Evolutionary conservation across 208 protist species (phyloP).

Genomic region (Acanthamoeba polyphaga): DNA sequence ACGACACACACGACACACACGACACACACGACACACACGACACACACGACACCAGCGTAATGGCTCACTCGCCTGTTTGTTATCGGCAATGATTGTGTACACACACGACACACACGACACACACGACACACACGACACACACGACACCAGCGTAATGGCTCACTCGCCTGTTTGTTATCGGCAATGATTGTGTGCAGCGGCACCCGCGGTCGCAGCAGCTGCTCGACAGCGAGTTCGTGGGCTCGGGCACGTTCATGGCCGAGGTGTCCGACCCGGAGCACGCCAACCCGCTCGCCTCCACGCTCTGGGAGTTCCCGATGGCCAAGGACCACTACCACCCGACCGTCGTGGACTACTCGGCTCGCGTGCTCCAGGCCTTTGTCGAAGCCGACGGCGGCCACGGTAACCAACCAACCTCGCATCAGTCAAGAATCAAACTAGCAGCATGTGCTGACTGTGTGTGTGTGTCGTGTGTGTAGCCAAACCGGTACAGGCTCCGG

Average conservation of each 20-base stretch:
- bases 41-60: too few relatives aligned
- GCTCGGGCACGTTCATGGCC: constrained; percentile 75
- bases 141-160: too few relatives aligned
- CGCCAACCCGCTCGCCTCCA: constrained; percentile 81
- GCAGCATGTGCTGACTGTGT: too few relatives aligned
- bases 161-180: neutral
- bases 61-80: too few relatives aligned
- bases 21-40: too few relatives aligned
- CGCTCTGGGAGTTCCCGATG: constrained; percentile 80
- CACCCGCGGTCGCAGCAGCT: constrained; percentile 73
- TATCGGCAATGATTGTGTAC: too few relatives aligned
- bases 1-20: too few relatives aligned
- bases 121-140: too few relatives aligned
- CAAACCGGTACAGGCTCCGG: neutral
- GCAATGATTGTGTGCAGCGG: neutral
- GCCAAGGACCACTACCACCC: constrained; percentile 72
- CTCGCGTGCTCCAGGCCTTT: constrained; percentile 37
- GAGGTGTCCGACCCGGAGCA: constrained; percentile 82
- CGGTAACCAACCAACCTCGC: constrained; percentile 10
- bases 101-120: too few relatives aligned
- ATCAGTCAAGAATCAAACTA: too few relatives aligned
- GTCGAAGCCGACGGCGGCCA: constrained; percentile 59
- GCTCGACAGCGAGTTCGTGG: constrained; percentile 79
- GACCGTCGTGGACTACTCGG: constrained; percentile 36
- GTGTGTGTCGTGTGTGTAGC: constrained; percentile 29